Percentiles rank a stretch among this genome's conserved stretches.
phyloP scores from a whole-genome alignment of 2,329 filamentous ascomycete genomes.

The Tolypocladium inflatum region DNA sequence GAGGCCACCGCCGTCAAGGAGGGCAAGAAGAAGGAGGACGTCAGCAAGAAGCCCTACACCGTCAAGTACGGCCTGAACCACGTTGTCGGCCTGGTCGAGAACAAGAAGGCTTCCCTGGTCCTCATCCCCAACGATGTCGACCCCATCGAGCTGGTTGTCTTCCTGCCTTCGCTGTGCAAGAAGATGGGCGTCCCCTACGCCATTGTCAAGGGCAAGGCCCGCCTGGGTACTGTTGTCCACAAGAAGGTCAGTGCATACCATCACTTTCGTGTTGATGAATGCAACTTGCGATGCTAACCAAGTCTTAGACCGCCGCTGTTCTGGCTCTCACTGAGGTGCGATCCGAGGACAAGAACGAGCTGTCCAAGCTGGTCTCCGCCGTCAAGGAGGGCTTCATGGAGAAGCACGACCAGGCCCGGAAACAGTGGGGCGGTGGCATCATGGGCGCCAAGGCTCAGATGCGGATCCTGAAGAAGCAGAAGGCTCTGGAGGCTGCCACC shows the following conservation, averaged over 20 bases:
- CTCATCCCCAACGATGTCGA: slow-evolving; percentile 99
- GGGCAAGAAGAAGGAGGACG: slow-evolving; percentile 99
- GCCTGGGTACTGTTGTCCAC: slow-evolving; percentile 97
- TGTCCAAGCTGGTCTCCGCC: slow-evolving; percentile 90
- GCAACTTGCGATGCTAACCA: not conserved
- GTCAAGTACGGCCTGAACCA: slow-evolving; percentile 99
- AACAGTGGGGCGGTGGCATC: slow-evolving; percentile 99
- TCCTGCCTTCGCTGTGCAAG: slow-evolving; percentile 96
- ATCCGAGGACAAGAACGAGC: slow-evolving; percentile 95
- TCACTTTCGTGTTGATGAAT: not conserved
- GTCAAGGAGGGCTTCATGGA: slow-evolving; percentile 98
- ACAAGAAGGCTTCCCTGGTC: slow-evolving; percentile 98
- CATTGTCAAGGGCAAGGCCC: slow-evolving; percentile 99
- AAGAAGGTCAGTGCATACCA: slow-evolving; percentile 65
- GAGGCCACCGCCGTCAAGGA: slow-evolving; percentile 96
- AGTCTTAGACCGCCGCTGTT: slow-evolving; percentile 78
- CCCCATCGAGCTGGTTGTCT: slow-evolving; percentile 98
- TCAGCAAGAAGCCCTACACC: slow-evolving; percentile 98
- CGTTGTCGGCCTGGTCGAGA: slow-evolving; percentile 93
- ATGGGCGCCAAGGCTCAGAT: slow-evolving; percentile 92
- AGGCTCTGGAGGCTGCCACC: slow-evolving; percentile 88
- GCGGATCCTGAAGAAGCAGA: slow-evolving; percentile 74
- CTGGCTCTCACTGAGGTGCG: slow-evolving; percentile 94
- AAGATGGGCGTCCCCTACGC: slow-evolving; percentile 99
- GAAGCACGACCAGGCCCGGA: slow-evolving; percentile 84